These are phyloP conservation scores for Gautieria morchelliformis DNA, from an alignment of 768 basidiomycete species.

Conservation along the genomic window DNA sequence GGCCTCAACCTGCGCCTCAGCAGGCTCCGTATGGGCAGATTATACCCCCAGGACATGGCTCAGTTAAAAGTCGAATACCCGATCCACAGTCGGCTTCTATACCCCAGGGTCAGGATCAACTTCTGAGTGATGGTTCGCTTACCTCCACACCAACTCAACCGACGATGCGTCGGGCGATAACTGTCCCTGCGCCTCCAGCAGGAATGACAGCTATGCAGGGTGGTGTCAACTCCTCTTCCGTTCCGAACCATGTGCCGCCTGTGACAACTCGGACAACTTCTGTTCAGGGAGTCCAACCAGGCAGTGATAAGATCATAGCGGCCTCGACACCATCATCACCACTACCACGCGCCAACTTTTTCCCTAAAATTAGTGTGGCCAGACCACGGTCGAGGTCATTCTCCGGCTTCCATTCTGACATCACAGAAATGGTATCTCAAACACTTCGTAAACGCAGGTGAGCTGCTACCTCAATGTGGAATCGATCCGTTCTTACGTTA, in stretches of 20 bases:
- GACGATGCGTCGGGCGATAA: neutral
- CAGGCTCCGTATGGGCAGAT: neutral
- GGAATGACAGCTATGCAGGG: neutral
- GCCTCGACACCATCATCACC: neutral
- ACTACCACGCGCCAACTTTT: conserved; percentile 56
- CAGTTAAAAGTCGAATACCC: too few relatives aligned
- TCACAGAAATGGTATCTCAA: conserved; percentile 2
- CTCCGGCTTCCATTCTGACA: conserved; percentile 48
- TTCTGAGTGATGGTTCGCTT: too few relatives aligned
- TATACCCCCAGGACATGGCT: neutral
- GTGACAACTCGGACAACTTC: neutral
- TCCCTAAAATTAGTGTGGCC: conserved; percentile 40
- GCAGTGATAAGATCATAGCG: neutral
- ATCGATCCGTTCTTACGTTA: neutral
- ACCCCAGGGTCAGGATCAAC: too few relatives aligned
- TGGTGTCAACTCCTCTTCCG: neutral
- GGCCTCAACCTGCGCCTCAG: neutral
- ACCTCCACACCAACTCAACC: neutral
- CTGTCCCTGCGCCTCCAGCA: neutral
- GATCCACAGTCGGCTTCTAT: too few relatives aligned
- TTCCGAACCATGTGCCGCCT: neutral
- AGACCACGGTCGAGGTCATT: conserved; percentile 65
- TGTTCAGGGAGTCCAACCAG: neutral
- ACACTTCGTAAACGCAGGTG: conserved; percentile 1
- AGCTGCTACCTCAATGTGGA: neutral